These are phyloP conservation scores for Orobanche coerulescens DNA, from an alignment of 257 asterid species.

Conservation along the genomic window DNA sequence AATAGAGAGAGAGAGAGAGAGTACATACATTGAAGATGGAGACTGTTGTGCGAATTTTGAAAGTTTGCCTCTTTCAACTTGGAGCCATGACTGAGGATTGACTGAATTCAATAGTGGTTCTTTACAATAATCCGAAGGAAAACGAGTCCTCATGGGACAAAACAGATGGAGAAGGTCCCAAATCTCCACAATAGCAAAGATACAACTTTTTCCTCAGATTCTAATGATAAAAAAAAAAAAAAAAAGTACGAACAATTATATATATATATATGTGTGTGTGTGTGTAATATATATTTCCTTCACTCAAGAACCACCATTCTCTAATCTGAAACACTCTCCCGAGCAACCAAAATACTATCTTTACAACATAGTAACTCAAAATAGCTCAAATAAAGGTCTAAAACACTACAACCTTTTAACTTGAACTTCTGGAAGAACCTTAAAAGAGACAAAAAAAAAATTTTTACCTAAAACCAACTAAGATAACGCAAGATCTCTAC, in stretches of 20 bases:
- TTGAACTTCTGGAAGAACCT: constrained; percentile 19
- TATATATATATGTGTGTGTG: background rate
- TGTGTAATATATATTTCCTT: constrained; percentile 2
- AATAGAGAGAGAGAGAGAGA: background rate
- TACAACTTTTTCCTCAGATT: constrained; percentile 19
- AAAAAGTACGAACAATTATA: background rate
- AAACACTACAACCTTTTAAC: constrained; percentile 7
- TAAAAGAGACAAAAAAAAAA: constrained; percentile 13
- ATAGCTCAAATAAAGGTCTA: background rate
- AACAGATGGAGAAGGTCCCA: constrained; percentile 64
- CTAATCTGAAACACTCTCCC: constrained; percentile 3
- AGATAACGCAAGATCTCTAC: constrained; percentile 49
- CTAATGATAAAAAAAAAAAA: constrained; percentile 10
- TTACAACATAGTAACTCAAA: background rate
- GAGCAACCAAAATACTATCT: background rate
- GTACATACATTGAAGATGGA: constrained; percentile 70
- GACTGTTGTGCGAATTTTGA: constrained; percentile 55
- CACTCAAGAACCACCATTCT: constrained; percentile 20
- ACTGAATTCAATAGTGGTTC: constrained; percentile 59
- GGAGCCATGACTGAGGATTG: constrained; percentile 98
- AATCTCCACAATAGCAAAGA: constrained; percentile 84
- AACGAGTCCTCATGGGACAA: constrained; percentile 90
- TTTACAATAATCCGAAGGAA: constrained; percentile 81
- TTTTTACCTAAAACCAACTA: constrained; percentile 25
- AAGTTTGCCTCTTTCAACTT: constrained; percentile 95